Percentiles rank a stretch among this genome's conserved stretches.
Evolutionary conservation across 129 eudicot species (phyloP).

Genomic region (Artemisia argyi): DNA sequence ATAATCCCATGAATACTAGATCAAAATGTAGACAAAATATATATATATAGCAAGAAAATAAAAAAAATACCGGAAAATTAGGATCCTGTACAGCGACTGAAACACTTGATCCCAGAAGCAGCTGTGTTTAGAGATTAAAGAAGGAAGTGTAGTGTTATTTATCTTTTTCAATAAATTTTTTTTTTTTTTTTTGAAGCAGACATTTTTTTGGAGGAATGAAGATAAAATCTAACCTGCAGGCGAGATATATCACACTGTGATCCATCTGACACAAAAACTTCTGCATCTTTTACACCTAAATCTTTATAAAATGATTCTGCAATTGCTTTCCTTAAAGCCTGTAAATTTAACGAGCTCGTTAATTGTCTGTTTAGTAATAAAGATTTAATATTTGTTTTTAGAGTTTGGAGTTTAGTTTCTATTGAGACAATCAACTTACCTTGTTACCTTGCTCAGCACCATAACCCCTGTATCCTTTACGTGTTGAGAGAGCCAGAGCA

Average conservation of each 20-base stretch:
- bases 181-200: background rate
- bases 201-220: background rate
- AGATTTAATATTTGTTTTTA: background rate
- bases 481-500: constrained; percentile 64
- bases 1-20: background rate
- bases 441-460: constrained; percentile 90
- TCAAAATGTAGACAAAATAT: background rate
- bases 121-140: constrained; percentile 34
- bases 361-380: too few species aligned
- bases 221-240: constrained; percentile 43
- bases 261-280: constrained; percentile 66
- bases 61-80: constrained; percentile 61
- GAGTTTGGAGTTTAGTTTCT: background rate
- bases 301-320: constrained; percentile 48
- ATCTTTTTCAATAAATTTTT: background rate
- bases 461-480: constrained; percentile 73
- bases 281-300: constrained; percentile 47
- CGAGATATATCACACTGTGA: constrained; percentile 71
- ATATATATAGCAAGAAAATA: background rate
- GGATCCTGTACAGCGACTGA: constrained; percentile 92
- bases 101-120: constrained; percentile 80
- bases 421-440: constrained; percentile 26
- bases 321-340: constrained; percentile 57
- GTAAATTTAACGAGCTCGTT: constrained; percentile 12
- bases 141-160: background rate